Evolutionary conservation across 116 monocot genomes (phyloP).

Genomic region (Dioscorea cayenensis): DNA sequence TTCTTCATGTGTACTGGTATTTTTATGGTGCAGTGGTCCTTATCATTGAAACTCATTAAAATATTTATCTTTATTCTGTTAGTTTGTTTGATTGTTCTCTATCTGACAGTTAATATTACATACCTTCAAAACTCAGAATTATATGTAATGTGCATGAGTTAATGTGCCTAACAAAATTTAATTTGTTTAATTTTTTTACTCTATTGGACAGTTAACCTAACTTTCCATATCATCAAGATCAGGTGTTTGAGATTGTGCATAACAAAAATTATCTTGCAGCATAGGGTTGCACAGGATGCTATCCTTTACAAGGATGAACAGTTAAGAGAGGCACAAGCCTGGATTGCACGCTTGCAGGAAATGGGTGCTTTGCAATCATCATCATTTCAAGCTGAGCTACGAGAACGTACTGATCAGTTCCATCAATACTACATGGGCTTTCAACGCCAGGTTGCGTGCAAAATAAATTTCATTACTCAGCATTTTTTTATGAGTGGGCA

Average conservation of each 20-base stretch:
- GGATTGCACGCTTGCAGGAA: conserved; percentile 74
- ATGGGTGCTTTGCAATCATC: conserved; percentile 73
- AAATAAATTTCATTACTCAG: neutral
- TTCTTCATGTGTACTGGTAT: too few species aligned
- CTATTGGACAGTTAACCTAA: too few species aligned
- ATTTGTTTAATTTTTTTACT: too few species aligned
- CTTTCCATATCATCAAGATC: neutral
- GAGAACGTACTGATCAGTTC: conserved; percentile 59
- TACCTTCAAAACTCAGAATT: too few species aligned
- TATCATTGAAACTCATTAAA: too few species aligned
- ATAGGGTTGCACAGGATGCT: conserved; percentile 76
- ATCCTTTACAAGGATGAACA: conserved; percentile 91
- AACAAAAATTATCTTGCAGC: conserved; percentile 40
- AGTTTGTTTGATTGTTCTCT: too few species aligned
- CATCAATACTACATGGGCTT: conserved; percentile 57
- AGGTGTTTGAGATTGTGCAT: neutral
- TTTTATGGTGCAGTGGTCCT: too few species aligned
- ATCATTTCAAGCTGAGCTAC: conserved; percentile 50
- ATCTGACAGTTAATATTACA: too few species aligned
- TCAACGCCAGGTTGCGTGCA: conserved; percentile 41
- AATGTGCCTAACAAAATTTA: too few species aligned
- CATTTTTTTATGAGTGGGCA: too few species aligned
- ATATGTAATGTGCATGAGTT: too few species aligned
- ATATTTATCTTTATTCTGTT: too few species aligned
- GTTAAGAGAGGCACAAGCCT: conserved; percentile 76